Conservation (phyloP, 345 rosid species). For the Streptanthus diversifolius region DNA sequence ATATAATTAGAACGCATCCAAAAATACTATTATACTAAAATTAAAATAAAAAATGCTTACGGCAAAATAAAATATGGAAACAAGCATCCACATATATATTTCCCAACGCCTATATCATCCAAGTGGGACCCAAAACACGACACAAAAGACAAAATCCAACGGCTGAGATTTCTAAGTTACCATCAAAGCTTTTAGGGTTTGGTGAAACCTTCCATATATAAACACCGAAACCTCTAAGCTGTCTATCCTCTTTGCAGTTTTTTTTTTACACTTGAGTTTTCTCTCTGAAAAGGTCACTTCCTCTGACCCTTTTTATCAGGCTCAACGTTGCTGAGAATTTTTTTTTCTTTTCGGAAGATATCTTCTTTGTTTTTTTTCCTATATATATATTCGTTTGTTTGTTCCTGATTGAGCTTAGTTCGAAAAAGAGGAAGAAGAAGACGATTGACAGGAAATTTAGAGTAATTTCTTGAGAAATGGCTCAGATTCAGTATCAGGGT, state of each 20-base stretch:
- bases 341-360: background rate
- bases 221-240: background rate
- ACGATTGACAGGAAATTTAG: background rate
- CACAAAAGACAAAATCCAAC: conserved; percentile 14
- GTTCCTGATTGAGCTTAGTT: conserved; percentile 11
- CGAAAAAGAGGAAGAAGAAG: conserved; percentile 19
- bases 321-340: conserved; percentile 26
- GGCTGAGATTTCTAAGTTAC: conserved; percentile 18
- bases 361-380: background rate
- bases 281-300: conserved; percentile 32
- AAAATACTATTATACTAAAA: too few relatives aligned
- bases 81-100: conserved; percentile 1
- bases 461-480: conserved; percentile 40
- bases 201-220: conserved; percentile 29
- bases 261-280: background rate
- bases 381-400: background rate
- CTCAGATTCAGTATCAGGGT: conserved; percentile 74
- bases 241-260: conserved; percentile 10
- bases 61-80: background rate
- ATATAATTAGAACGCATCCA: too few relatives aligned
- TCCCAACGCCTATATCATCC: background rate
- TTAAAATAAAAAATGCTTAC: background rate
- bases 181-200: conserved; percentile 31
- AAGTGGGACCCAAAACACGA: conserved; percentile 7
- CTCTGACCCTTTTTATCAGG: conserved; percentile 20